A percentile compares a stretch with the other conserved stretches of the same genome.
phyloP scores from a whole-genome alignment of 2,329 filamentous ascomycete species.

The Zasmidium citrigriseum region DNA sequence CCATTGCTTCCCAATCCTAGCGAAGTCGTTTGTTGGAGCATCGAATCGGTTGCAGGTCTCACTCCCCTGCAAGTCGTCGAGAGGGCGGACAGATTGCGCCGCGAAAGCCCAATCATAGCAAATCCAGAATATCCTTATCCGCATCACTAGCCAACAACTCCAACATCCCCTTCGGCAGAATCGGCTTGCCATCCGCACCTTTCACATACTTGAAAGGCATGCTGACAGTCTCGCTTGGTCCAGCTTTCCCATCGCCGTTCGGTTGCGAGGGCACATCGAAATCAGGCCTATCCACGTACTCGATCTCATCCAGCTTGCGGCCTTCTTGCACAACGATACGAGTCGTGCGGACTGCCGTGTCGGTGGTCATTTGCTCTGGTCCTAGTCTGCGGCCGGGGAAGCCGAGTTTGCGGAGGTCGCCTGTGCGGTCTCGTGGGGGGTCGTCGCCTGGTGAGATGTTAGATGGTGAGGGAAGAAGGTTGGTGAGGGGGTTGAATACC shows the following conservation, averaged over 20 bases:
- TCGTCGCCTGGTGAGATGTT: conserved; percentile 12
- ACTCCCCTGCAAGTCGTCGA: no score
- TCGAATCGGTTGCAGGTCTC: no score
- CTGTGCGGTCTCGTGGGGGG: conserved; percentile 73
- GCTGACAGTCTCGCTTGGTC: conserved; percentile 78
- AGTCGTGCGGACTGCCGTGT: conserved; percentile 93
- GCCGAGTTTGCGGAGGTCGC: conserved; percentile 91
- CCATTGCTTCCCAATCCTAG: neutral
- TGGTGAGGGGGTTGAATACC: conserved; percentile 49
- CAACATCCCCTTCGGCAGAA: conserved; percentile 97
- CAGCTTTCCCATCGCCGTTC: conserved; percentile 46
- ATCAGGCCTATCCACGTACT: conserved; percentile 85
- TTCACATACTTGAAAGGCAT: conserved; percentile 98
- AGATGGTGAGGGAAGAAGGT: neutral
- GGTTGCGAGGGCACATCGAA: conserved; percentile 67
- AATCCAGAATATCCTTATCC: conserved; percentile 84
- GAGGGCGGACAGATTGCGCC: no score
- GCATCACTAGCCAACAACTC: conserved; percentile 91
- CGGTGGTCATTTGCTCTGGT: conserved; percentile 96
- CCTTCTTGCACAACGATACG: conserved; percentile 83
- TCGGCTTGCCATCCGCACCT: conserved; percentile 68
- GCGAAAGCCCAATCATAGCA: no score
- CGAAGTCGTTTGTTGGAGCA: no score
- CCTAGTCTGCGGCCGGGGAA: conserved; percentile 85
- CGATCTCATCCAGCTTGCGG: conserved; percentile 76